Evolutionary conservation across 192 early-diverging fungal genomes (phyloP).

Genomic region (Spinellus fusiger): DNA sequence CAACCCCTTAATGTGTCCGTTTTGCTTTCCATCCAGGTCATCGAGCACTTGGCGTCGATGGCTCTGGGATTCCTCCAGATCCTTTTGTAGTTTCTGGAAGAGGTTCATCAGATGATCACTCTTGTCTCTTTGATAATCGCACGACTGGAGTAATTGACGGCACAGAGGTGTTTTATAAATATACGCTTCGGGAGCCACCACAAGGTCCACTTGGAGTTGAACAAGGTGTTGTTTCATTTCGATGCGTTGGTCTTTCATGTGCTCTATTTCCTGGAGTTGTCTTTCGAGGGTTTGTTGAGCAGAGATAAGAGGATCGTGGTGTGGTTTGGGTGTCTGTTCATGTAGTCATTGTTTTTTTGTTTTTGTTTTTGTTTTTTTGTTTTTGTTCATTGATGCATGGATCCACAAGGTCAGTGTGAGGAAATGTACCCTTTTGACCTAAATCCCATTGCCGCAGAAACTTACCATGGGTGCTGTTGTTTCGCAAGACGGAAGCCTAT

Average conservation of each 20-base stretch:
- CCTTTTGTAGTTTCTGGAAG: slow-evolving; percentile 7
- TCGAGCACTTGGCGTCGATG: slow-evolving; percentile 3
- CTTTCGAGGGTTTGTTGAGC: slow-evolving; percentile 16
- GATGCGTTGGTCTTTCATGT: slow-evolving; percentile 20
- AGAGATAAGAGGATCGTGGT: slow-evolving; percentile 13
- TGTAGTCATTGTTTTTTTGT: background rate
- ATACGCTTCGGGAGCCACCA: slow-evolving; percentile 7
- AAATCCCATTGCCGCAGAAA: too few species aligned
- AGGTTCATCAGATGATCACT: slow-evolving; percentile 1
- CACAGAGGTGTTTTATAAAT: slow-evolving; percentile 15
- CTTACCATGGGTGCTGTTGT: too few species aligned
- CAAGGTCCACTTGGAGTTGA: slow-evolving; percentile 18
- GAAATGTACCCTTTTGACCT: too few species aligned
- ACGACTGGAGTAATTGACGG: slow-evolving; percentile 3
- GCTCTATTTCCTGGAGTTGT: slow-evolving; percentile 18
- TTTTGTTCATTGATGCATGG: background rate
- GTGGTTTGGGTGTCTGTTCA: background rate
- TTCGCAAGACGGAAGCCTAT: too few species aligned
- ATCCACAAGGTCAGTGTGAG: background rate
- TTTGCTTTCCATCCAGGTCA: slow-evolving; percentile 6
- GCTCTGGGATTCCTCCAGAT: slow-evolving; percentile 1
- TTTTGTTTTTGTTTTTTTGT: background rate
- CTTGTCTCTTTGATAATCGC: slow-evolving; percentile 13
- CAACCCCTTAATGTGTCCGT: background rate
- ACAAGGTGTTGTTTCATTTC: slow-evolving; percentile 19